phyloP scores from a whole-genome alignment of 805 yeast genomes.

The Monosporozyma siamensis region DNA sequence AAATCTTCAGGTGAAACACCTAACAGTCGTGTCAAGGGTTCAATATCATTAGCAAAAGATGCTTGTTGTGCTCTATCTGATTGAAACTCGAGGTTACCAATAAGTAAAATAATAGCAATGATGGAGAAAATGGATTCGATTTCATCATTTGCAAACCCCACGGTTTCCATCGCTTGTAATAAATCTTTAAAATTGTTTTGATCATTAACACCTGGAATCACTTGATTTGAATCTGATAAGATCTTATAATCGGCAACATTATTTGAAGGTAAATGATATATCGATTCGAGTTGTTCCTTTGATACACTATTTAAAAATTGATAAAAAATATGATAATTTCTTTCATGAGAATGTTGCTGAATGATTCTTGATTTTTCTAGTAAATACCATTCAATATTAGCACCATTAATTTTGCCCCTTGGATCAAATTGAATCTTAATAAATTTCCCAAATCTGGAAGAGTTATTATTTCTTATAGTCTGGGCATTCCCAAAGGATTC shows the following conservation, averaged over 20 bases:
- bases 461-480: constrained; percentile 85
- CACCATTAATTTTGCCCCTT: constrained; percentile 66
- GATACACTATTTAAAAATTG: constrained; percentile 68
- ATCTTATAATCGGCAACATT: constrained; percentile 33
- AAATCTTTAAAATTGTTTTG: constrained; percentile 54
- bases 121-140: constrained; percentile 50
- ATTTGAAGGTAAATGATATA: constrained; percentile 35
- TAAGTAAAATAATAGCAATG: constrained; percentile 67
- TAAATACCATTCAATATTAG: constrained; percentile 89
- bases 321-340: constrained; percentile 91
- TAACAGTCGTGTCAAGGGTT: constrained; percentile 47
- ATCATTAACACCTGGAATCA: constrained; percentile 73
- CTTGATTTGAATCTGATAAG: constrained; percentile 44
- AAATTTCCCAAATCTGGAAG: constrained; percentile 95
- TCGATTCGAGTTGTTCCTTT: constrained; percentile 29
- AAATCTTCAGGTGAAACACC: constrained; percentile 49
- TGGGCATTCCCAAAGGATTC: constrained; percentile 97
- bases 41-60: constrained; percentile 38
- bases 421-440: constrained; percentile 70
- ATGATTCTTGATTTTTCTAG: constrained; percentile 91
- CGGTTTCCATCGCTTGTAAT: constrained; percentile 54
- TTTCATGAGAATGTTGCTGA: constrained; percentile 60
- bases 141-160: constrained; percentile 57
- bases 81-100: constrained; percentile 75
- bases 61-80: constrained; percentile 73